Evolutionary conservation across 2,329 filamentous ascomycete genomes (phyloP).

Genomic region (Aspergillus phoenicis): DNA sequence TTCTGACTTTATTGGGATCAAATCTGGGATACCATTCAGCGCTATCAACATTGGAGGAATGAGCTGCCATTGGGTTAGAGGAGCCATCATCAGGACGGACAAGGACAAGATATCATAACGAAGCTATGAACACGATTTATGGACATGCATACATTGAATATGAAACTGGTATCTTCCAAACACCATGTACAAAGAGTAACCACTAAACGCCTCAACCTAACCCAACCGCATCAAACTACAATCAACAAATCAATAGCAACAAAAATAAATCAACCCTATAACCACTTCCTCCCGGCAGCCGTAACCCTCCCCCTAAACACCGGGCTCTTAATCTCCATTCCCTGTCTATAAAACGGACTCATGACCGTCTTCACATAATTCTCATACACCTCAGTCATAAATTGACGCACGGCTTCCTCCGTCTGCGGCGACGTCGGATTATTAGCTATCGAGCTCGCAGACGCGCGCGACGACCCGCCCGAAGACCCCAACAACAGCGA

Average conservation of each 20-base stretch:
- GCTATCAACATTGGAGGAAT: no score
- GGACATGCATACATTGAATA: neutral
- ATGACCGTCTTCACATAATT: constrained; percentile 96
- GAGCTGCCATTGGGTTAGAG: neutral
- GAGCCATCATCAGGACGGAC: neutral
- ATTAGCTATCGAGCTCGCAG: constrained; percentile 71
- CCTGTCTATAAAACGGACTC: constrained; percentile 90
- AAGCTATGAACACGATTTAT: constrained; percentile 6
- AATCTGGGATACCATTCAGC: no score
- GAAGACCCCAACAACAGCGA: constrained; percentile 26
- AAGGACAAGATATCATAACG: neutral
- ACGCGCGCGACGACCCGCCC: constrained; percentile 44
- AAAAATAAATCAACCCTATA: constrained; percentile 53
- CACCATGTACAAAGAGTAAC: neutral
- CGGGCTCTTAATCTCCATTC: constrained; percentile 82
- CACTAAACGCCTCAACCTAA: neutral
- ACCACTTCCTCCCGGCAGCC: constrained; percentile 88
- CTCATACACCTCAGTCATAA: constrained; percentile 95
- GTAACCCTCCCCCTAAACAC: constrained; percentile 81
- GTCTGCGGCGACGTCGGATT: constrained; percentile 89
- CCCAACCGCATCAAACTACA: neutral
- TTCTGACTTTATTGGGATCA: neutral
- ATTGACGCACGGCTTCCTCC: constrained; percentile 92
- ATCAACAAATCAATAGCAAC: constrained; percentile 8
- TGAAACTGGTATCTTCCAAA: no score